These are phyloP conservation scores for Malus sieversii DNA, from an alignment of 306 rosid species.

Conservation along the genomic window DNA sequence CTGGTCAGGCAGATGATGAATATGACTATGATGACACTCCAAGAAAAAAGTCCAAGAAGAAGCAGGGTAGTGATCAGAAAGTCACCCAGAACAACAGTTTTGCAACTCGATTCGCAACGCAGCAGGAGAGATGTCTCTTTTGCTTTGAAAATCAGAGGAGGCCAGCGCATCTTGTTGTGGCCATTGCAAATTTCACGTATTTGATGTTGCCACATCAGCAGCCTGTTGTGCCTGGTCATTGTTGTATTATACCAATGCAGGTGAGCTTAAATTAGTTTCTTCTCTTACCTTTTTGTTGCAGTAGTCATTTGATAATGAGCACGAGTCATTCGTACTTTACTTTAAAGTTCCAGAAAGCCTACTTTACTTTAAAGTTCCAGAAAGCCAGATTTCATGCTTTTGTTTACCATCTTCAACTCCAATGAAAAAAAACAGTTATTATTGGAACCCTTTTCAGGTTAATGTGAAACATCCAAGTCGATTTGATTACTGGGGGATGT, in stretches of 20 bases:
- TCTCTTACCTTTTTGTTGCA: not conserved
- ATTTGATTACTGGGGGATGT: not conserved
- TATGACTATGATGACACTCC: conserved; percentile 73
- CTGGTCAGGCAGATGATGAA: conserved; percentile 76
- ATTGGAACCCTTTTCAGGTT: not conserved
- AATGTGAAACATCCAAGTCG: not conserved
- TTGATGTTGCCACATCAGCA: conserved; percentile 87
- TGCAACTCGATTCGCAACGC: conserved; percentile 43
- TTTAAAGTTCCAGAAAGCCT: not conserved
- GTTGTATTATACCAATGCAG: conserved; percentile 83
- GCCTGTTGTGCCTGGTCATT: conserved; percentile 80
- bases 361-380: not conserved
- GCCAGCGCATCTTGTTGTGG: conserved; percentile 77
- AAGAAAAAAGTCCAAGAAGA: conserved; percentile 53
- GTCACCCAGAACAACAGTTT: conserved; percentile 29
- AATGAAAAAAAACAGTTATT: not conserved
- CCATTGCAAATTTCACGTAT: conserved; percentile 71
- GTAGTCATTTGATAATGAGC: not conserved
- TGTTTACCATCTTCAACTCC: not conserved
- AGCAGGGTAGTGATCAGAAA: conserved; percentile 51
- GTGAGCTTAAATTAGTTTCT: conserved; percentile 33
- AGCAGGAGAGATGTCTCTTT: conserved; percentile 72
- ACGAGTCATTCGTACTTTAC: not conserved
- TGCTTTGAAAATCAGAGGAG: conserved; percentile 77
- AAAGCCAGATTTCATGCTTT: not conserved